Evolutionary conservation across 2,329 filamentous ascomycete genomes (phyloP), one percentile per base, ranked within the genome.

Genomic region (Botrytis cinerea): DNA sequence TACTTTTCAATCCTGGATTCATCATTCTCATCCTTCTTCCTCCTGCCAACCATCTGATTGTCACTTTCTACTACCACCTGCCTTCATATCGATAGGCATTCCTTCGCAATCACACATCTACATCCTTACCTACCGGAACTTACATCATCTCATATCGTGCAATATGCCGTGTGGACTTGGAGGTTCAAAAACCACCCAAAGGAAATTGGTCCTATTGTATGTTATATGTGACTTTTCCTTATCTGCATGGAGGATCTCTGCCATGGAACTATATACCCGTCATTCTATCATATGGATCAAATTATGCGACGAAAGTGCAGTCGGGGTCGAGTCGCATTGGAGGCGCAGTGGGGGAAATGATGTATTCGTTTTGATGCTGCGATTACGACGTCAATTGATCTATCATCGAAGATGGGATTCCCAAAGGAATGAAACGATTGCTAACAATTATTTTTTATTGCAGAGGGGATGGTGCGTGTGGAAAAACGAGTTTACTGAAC

Each of bases 401-500:
- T 28, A 20, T 22, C 18, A 0, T 43, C 1, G 18, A 20, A 4
- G 35, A 40, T 40, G 7, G 28, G 59, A 22, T 25, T 64, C 9
- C 35, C 3, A 46, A 8, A 54, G 2, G 35, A 48, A 48, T 59
- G 20, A 66, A 75, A 79, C 75, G 60, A 69, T 71, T 61, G 68
- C 71, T 73, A 75, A 79, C 75, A 61, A 32, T 35, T 40, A 32
- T 38, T 43, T 63, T 70, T 7, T 60, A 67, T 25, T 70, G 82
- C 80, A 97, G 94, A 82, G 95, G 95, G 80, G 95, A 98, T 82
- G 95, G 95, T 87, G 95, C 95, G 79, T 97, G 93, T 84, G 95
- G 95, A 82, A 99, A 99, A 88, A 99, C 96, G 72, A 98, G 95
- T 77, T 85, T 98, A 81, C 85, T 99, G 80, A 99, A 99, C 83